phyloP scores from a whole-genome alignment of 306 rosid species.

The Sindora glabra region DNA sequence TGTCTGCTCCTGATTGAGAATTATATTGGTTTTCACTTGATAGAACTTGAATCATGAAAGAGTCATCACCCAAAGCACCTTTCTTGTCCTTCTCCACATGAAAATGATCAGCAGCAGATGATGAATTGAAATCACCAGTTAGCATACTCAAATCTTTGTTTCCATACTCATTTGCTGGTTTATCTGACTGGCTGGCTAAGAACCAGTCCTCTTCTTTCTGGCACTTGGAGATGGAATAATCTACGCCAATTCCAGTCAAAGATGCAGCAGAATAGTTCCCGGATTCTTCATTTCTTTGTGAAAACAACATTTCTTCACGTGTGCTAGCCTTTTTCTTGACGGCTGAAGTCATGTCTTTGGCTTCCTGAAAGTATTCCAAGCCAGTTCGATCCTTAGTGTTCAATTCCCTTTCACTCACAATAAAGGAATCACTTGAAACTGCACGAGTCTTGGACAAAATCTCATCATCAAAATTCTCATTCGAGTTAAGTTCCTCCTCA shows the following conservation, averaged over 20 bases:
- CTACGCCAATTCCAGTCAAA: constrained; percentile 25
- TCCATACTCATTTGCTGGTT: constrained; percentile 23
- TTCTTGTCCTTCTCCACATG: constrained; percentile 46
- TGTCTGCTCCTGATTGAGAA: constrained; percentile 44
- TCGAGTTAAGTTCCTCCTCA: constrained; percentile 38
- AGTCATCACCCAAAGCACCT: constrained; percentile 61
- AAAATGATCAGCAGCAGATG: constrained; percentile 22
- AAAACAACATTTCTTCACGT: constrained; percentile 47
- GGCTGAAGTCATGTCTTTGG: constrained; percentile 24
- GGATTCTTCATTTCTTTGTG: constrained; percentile 41
- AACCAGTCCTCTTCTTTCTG: constrained; percentile 76
- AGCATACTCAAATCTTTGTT: constrained; percentile 35
- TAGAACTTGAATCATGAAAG: constrained; percentile 79
- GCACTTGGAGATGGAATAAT: constrained; percentile 33
- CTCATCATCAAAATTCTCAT: constrained; percentile 34
- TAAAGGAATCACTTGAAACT: constrained; percentile 58
- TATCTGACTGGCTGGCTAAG: constrained; percentile 31
- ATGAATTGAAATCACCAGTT: constrained; percentile 38
- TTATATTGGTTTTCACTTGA: constrained; percentile 41
- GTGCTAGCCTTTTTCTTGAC: constrained; percentile 37
- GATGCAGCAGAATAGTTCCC: constrained; percentile 25
- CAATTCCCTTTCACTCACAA: constrained; percentile 38
- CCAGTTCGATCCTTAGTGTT: constrained; percentile 20
- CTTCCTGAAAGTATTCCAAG: constrained; percentile 42
- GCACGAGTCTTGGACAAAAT: constrained; percentile 33